Base-by-base conservation (phyloP, 345 rosid genomes). In the Turnera subulata region DNA sequence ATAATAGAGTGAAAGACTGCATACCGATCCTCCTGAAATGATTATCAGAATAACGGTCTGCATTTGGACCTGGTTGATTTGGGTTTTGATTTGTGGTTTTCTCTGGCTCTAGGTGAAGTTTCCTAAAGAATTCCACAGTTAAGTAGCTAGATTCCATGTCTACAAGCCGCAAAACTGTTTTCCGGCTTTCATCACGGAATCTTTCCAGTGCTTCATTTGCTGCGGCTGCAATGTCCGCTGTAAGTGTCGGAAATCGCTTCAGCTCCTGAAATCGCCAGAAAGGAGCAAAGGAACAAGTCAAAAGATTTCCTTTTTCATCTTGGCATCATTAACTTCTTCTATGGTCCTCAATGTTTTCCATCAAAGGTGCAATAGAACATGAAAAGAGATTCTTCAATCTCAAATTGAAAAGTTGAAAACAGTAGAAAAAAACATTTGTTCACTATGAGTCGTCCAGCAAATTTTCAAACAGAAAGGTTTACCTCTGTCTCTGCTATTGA, bases 71-170 rank as follows among this genome's bases (percentile, higher is more conserved):
- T 61, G 82, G 35, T 29, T 46, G 48, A 57, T 69, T 50, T 25
- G 66, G 68, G 63, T 80, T 81, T 38, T 74, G 61, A 59, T 80
- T 78, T 26, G 65, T 50, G 32, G 48, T 78, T 67, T 87, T 93
- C 69, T 89, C 99, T 12, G 96, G 83, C 71, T 90, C 96, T 10
- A 76, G 64, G 59, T 88, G 91, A 71, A 93, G 82, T 76, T 93
- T 93, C 65, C 99, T 73, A 80, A 90, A 90, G 77, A 93, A 93
- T 42, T 93, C 99, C 74, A 88, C 99, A 0, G 99, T 93, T 35
- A 93, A 76, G 69, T 93, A 90, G 79, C 90, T 88, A 55, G 99
- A 90, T 52, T 93, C 99, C 99, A 93, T 93, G 57, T 93, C 99
- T 20, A 93, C 97, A 43, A 93, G 78, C 65, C 97, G 76, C 26